These are phyloP conservation scores for Amylostereum areolatum DNA, from an alignment of 1,284 basidiomycete genomes.

Conservation along the genomic window DNA sequence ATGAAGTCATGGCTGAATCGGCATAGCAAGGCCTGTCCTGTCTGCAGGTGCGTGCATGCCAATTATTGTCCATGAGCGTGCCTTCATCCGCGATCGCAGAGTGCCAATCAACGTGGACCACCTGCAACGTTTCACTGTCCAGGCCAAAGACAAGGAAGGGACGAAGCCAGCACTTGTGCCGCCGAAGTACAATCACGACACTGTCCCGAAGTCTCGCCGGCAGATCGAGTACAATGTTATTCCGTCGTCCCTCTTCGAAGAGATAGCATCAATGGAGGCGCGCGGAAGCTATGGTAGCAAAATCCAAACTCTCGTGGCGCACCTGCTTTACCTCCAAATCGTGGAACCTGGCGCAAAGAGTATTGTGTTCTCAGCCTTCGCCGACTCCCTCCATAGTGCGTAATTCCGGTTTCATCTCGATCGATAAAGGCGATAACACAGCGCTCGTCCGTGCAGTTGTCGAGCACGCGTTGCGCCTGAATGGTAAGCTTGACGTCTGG, in stretches of 20 bases:
- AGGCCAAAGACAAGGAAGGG: constrained; percentile 49
- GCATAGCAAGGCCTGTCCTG: constrained; percentile 64
- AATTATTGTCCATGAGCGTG: constrained; percentile 48
- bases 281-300: constrained; percentile 72
- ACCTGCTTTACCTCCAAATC: constrained; percentile 58
- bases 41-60: constrained; percentile 52
- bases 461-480: constrained; percentile 53
- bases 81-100: constrained; percentile 23
- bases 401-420: constrained; percentile 16
- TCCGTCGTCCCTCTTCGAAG: constrained; percentile 37
- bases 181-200: constrained; percentile 29
- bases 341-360: constrained; percentile 68
- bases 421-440: not conserved
- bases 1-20: constrained; percentile 59
- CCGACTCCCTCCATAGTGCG: constrained; percentile 70
- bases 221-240: constrained; percentile 61
- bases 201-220: constrained; percentile 48
- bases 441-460: constrained; percentile 40
- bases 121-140: constrained; percentile 54
- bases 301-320: constrained; percentile 67
- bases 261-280: constrained; percentile 56
- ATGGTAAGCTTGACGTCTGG: constrained; percentile 32
- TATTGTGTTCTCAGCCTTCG: constrained; percentile 81
- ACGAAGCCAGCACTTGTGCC: constrained; percentile 25
- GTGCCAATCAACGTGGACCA: constrained; percentile 47